phyloP scores from a whole-genome alignment of 768 basidiomycete genomes.

The Xerocomellus intermedius region DNA sequence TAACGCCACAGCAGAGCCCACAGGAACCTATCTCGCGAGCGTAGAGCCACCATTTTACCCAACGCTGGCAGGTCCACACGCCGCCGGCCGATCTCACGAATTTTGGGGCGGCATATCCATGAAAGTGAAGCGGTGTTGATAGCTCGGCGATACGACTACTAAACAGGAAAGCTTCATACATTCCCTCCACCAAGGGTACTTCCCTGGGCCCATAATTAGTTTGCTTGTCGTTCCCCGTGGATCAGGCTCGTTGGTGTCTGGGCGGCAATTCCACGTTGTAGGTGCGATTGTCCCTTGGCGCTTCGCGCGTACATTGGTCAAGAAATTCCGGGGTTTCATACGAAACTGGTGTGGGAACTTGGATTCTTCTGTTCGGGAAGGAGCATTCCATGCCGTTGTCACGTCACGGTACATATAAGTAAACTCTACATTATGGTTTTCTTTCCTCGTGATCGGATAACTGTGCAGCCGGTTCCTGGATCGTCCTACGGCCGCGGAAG shows the following conservation, averaged over 20 bases:
- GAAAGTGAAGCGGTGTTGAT: constrained; percentile 12
- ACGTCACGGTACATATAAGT: constrained; percentile 23
- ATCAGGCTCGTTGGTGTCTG: neutral
- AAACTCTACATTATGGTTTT: constrained; percentile 26
- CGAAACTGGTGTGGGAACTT: constrained; percentile 8
- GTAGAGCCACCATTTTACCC: neutral
- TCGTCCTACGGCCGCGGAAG: constrained; percentile 34
- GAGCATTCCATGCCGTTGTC: constrained; percentile 7
- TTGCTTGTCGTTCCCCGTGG: constrained; percentile 4
- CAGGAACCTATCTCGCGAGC: neutral
- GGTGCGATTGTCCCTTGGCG: neutral
- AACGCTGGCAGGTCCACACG: neutral
- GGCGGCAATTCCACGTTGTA: neutral
- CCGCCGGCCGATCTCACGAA: constrained; percentile 19
- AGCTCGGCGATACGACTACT: constrained; percentile 21
- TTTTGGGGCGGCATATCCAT: constrained; percentile 19
- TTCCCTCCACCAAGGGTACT: neutral
- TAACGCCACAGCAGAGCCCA: neutral
- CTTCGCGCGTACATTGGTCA: neutral
- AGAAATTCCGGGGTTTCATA: constrained; percentile 6
- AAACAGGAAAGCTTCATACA: constrained; percentile 3
- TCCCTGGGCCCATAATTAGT: constrained; percentile 6
- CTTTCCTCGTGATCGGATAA: constrained; percentile 19
- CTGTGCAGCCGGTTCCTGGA: constrained; percentile 27
- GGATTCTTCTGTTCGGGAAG: constrained; percentile 3